A percentile compares a stretch with the other conserved stretches of the same genome.
phyloP scores from a whole-genome alignment of 176 grass and related monocot genomes.

The Pharus latifolius region DNA sequence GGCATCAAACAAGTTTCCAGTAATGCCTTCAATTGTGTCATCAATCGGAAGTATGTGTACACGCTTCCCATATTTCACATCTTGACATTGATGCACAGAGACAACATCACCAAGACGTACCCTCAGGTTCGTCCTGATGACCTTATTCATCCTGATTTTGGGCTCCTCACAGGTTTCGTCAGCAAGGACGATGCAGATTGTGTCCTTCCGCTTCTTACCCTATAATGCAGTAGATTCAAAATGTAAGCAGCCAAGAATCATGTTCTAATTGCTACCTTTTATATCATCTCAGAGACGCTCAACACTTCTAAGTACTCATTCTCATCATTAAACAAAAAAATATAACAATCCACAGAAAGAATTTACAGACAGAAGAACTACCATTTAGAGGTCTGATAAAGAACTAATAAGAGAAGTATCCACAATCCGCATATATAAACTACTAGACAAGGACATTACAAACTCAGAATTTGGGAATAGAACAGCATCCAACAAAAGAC shows the following conservation, averaged over 20 bases:
- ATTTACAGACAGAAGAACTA: background rate
- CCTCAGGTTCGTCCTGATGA: conserved; percentile 59
- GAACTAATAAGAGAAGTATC: background rate
- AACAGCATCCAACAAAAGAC: background rate
- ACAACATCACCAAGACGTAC: conserved; percentile 64
- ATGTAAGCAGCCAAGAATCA: background rate
- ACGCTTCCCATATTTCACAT: conserved; percentile 76
- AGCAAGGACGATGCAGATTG: conserved; percentile 66
- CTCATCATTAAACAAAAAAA: no score
- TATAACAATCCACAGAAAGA: background rate
- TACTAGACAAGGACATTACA: background rate
- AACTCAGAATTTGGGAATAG: background rate
- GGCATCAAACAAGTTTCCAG: conserved; percentile 74
- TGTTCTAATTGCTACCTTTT: conserved; percentile 23
- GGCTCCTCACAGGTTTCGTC: conserved; percentile 70
- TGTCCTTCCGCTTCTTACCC: conserved; percentile 87
- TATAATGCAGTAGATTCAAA: conserved; percentile 16
- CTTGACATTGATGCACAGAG: conserved; percentile 80
- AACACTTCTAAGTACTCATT: no score
- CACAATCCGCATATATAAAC: background rate
- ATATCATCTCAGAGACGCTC: conserved; percentile 13
- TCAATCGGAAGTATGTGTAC: conserved; percentile 71
- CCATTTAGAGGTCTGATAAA: background rate
- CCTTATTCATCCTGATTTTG: conserved; percentile 81
- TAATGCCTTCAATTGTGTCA: conserved; percentile 79